Evolutionary conservation across 345 rosid species (phyloP).

Genomic region (Citrus cavaleriei): DNA sequence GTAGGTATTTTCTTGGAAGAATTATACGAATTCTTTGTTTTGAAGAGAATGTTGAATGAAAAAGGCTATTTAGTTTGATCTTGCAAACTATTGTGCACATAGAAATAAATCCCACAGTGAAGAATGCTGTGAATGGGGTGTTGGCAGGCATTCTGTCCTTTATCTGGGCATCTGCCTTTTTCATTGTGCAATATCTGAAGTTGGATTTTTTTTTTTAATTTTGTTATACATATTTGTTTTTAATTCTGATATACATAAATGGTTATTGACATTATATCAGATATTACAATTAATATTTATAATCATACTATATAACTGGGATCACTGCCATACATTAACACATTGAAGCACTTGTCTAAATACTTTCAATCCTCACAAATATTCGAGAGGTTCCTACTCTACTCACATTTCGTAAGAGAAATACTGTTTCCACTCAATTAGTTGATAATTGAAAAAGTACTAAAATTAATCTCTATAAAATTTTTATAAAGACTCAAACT

Average conservation of each 20-base stretch:
- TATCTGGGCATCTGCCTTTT: neutral
- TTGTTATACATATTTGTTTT: too few species aligned
- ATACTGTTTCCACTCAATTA: rapidly evolving
- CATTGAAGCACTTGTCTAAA: rapidly evolving
- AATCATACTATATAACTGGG: rapidly evolving
- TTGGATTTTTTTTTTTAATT: neutral
- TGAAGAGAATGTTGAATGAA: too few species aligned
- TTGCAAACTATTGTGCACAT: neutral
- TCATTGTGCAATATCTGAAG: neutral
- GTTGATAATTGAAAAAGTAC: rapidly evolving
- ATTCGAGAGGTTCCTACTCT: rapidly evolving
- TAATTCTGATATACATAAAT: too few species aligned
- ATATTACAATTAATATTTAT: too few species aligned
- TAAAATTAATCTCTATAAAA: too few species aligned
- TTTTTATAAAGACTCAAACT: rapidly evolving
- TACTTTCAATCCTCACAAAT: too few species aligned
- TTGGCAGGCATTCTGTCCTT: neutral
- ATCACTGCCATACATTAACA: rapidly evolving
- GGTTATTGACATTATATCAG: rapidly evolving
- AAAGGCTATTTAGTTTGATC: too few species aligned
- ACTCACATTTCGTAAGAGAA: too few species aligned
- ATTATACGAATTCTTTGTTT: neutral
- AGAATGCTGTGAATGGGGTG: neutral
- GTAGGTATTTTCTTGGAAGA: neutral
- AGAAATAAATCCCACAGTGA: neutral